Evolutionary conservation across 1,284 basidiomycete genomes (phyloP), one percentile per base, ranked within the genome.

Genomic region (Sporisorium scitamineum): DNA sequence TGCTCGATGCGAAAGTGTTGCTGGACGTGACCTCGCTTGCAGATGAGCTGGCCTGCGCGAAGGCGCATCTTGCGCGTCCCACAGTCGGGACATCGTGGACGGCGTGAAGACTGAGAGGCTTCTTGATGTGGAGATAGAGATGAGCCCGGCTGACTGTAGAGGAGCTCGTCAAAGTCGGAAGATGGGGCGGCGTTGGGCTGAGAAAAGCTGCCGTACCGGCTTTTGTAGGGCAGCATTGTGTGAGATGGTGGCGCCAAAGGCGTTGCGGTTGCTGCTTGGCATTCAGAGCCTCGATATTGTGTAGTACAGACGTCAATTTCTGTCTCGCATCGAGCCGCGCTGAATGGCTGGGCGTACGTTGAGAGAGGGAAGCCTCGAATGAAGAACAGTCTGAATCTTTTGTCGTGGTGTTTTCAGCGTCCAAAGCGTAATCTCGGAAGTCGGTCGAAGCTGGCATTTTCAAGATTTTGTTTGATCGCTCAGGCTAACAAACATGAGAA

Each of bases 11-110:
- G 64, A 34, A 78, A 71, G 56, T 70, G 54, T 37, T 78, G 71
- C 47, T 78, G 76, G 9, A 78, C 76, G 58, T 78, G 76, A 59
- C 76, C 76, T 20, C 67, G 65, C 42, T 78, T 70, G 64, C 76
- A 78, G 57, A 78, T 68, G 54, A 78, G 70, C 60, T 70, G 70
- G 9, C 71, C 76, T 20, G 65, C 54, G 27, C 76, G 58, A 20
- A 75, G 60, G 39, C 66, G 69, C 70, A 75, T 75, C 51, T 69
- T 70, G 48, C 65, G 61, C 4, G 70, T 78, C 16, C 76, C 76
- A 51, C 76, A 78, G 59, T 70, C 66, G 13, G 62, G 60, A 56
- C 75, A 78, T 56, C 39, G 41, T 32, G 75, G 71, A n/a, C 69
- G 68, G 1, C 56, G 56, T 10, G 72, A 47, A 5, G 51, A 60